phyloP scores from a whole-genome alignment of 805 yeast genomes.

The Metschnikowia noctiluminum region DNA sequence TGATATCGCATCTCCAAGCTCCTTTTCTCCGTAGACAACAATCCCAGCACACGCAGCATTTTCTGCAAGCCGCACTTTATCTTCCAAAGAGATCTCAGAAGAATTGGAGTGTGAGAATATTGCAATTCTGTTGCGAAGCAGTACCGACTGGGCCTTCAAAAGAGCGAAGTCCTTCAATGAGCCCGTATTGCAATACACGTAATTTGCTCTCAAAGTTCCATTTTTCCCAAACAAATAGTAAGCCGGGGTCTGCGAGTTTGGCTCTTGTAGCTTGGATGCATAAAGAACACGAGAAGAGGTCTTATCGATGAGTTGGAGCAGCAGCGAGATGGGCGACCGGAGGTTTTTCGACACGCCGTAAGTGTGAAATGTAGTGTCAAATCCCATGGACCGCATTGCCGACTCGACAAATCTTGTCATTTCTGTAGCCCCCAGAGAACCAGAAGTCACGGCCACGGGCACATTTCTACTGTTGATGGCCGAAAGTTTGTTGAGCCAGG shows the following conservation, averaged over 20 bases:
- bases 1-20: constrained; percentile 9
- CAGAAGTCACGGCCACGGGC: constrained; percentile 22
- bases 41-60: constrained; percentile 12
- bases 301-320: constrained; percentile 23
- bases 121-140: constrained; percentile 25
- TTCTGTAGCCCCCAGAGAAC: constrained; percentile 22
- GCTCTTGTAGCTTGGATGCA: constrained; percentile 25
- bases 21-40: constrained; percentile 15
- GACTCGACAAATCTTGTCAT: constrained; percentile 24
- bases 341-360: constrained; percentile 12
- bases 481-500: constrained; percentile 30
- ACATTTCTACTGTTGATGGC: constrained; percentile 19
- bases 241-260: constrained; percentile 28
- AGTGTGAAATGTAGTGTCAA: constrained; percentile 18
- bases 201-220: constrained; percentile 25
- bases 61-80: constrained; percentile 14
- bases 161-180: constrained; percentile 25
- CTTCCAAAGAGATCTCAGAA: constrained; percentile 8
- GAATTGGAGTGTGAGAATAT: constrained; percentile 20
- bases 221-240: constrained; percentile 25
- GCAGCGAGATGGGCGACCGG: constrained; percentile 26
- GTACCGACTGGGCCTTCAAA: constrained; percentile 19
- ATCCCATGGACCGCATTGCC: constrained; percentile 28
- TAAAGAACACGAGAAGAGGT: constrained; percentile 23
- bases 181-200: constrained; percentile 33